Evolutionary conservation across 257 asterid species (phyloP).

Genomic region (Thymus quinquecostatus): DNA sequence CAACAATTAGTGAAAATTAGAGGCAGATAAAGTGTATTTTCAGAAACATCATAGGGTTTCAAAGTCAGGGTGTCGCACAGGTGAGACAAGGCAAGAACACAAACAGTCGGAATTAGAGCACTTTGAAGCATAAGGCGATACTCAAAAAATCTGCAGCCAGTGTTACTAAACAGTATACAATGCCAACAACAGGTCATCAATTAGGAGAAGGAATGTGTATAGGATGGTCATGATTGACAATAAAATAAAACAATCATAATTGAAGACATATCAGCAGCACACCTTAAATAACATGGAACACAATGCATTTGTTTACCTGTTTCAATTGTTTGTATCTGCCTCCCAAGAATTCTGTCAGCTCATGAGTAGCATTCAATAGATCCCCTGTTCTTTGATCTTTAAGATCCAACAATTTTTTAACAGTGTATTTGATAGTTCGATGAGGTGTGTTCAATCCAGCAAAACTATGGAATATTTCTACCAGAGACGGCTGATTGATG

Average conservation of each 20-base stretch:
- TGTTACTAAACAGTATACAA: neutral
- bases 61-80: neutral
- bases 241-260: too few species aligned
- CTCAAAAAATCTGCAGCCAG: neutral
- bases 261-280: neutral
- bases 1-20: neutral
- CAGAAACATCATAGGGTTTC: neutral
- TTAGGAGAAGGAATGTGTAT: neutral
- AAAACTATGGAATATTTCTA: slow-evolving; percentile 75
- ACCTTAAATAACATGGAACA: neutral
- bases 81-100: neutral
- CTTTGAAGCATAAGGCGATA: too few species aligned
- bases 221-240: neutral
- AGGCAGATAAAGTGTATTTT: neutral
- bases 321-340: slow-evolving; percentile 71
- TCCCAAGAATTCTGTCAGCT: slow-evolving; percentile 18
- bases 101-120: too few species aligned
- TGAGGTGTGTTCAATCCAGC: slow-evolving; percentile 89
- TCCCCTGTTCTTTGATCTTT: slow-evolving; percentile 57
- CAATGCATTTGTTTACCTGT: slow-evolving; percentile 53
- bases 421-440: slow-evolving; percentile 71
- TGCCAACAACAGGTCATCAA: neutral
- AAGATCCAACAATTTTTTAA: slow-evolving; percentile 77
- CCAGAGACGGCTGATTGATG: slow-evolving; percentile 62
- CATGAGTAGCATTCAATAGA: slow-evolving; percentile 38